Base-by-base conservation (phyloP, 352 stramenopile genomes). In the Pythium insidiosum region DNA sequence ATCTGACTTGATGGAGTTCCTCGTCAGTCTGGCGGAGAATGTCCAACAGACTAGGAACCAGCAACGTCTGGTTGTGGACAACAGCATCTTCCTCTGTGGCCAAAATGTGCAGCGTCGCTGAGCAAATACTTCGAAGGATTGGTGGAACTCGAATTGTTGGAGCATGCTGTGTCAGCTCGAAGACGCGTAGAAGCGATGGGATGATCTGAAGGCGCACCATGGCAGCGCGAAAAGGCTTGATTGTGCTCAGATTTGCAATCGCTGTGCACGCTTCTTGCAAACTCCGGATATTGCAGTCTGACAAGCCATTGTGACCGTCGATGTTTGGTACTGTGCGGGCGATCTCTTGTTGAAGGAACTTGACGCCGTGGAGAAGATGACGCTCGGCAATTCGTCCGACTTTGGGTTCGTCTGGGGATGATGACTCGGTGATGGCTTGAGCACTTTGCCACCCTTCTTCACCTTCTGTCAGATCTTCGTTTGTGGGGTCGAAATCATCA, bases 181-280 rank as follows among this genome's bases (percentile, higher is more conserved):
- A 68, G 16, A 91, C 39, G 5, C 57, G 57, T 16, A 88, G 35
- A 2, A 87, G 43, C 18, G 72, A 84, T 2, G 54, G 37, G 21
- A 88, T 68, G 37, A 88, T 50, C 1, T 68, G 70, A 4, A 69
- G 31, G 1, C 53, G 59, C 22, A 87, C 67, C 72, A 88, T 84
- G 1, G 63, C 61, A 6, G 59, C 35, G 5, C 78, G 75, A 15
- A 88, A 82, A 0, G 41, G 43, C 36, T 73, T 69, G 9, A 84
- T 53, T 0, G 74, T 87, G 43, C 74, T 86, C 40, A 91, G 29
- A 42, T 91, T 91, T 4, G 75, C 63, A n/a, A 88, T 66, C 0
- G 64, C 73, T 0, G 68, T 61, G 21, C 68, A 78, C 4, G 69
- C 69, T 56, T 88, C 75, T 3, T 68, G 35, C 20, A 86, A 45